A percentile compares a stretch with the other conserved stretches of the same genome.
These are phyloP conservation scores for Magnolia changhungtana DNA, from an alignment of 164 flowering plant genomes.

Conservation along the genomic window DNA sequence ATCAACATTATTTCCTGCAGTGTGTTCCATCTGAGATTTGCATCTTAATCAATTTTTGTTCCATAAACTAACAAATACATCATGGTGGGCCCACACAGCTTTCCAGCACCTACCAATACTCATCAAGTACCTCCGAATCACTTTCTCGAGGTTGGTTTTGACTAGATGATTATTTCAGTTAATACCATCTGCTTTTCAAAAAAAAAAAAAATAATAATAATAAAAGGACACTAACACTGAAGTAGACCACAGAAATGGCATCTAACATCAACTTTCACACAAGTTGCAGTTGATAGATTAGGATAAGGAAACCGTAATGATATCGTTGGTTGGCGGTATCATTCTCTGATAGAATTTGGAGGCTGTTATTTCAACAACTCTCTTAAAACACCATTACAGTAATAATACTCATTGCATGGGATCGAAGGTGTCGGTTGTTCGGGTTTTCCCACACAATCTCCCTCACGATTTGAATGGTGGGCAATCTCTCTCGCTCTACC, in stretches of 20 bases:
- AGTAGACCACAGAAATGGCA: background rate
- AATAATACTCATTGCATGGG: background rate
- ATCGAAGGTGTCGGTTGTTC: background rate
- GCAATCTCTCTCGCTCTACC: background rate
- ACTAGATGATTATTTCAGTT: background rate
- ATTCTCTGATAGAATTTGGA: background rate
- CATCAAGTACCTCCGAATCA: too few relatives aligned
- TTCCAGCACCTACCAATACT: too few relatives aligned
- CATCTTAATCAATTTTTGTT: too few relatives aligned
- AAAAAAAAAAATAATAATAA: too few relatives aligned
- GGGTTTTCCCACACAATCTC: background rate
- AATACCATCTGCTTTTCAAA: background rate
- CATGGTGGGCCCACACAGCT: too few relatives aligned
- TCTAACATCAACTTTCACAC: background rate
- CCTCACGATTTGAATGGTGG: background rate
- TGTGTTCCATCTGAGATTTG: too few relatives aligned
- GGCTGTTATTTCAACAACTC: too few relatives aligned
- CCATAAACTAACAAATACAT: too few relatives aligned
- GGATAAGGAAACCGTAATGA: background rate
- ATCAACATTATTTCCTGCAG: too few relatives aligned
- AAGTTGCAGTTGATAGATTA: background rate
- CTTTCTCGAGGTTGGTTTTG: too few relatives aligned
- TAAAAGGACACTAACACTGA: background rate
- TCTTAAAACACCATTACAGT: background rate
- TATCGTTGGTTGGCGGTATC: background rate